Base-by-base conservation (phyloP, 805 yeast genomes). In the Tetrapisispora phaffii region DNA sequence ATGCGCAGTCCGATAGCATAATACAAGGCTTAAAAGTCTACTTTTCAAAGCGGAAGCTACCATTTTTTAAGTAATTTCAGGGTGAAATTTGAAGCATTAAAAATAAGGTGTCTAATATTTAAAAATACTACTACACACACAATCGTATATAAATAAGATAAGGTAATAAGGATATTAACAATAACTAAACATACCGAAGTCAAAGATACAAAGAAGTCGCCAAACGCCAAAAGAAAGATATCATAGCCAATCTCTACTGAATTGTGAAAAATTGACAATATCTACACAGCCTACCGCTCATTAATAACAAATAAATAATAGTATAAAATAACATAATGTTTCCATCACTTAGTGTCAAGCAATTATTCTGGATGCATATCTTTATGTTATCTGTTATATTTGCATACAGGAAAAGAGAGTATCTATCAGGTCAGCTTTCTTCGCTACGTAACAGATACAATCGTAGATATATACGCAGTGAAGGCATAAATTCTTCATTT, bases 401-500 rank as follows among this genome's bases (percentile, higher is more conserved):
- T 26, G 32, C 41, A 9, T 38, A 38, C 17, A 38, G 41, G 26
- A 38, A 24, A 26, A 38, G 41, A 26, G 41, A 38, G 10, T 24
- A 10, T 26, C 28, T 38, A 17, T 20, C 33, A 17, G 19, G 15
- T 17, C 41, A 38, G 15, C 17, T 38, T 17, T 19, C 33, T 4
- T 26, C 41, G 4, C 26, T 38, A 6, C 41, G 41, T 7, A 28
- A 38, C 23, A 26, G 33, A 12, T 23, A 38, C 17, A 26, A 13
- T 34, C 54, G 58, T 16, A 47, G 62, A 13, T 40, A 60, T 1
- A 63, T 59, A 4, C 59, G 62, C 1, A 51, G 54, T 16, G 50
- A 45, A 9, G 42, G 48, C 2, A 41, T 66, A 1, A 61, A 59
- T 20, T 54, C 59, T 3, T 56, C 65, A 1, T 74, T 74, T 54